These are phyloP conservation scores for Friedmanniomyces simplex DNA, from an alignment of 495 filamentous ascomycete genomes.

Conservation along the genomic window DNA sequence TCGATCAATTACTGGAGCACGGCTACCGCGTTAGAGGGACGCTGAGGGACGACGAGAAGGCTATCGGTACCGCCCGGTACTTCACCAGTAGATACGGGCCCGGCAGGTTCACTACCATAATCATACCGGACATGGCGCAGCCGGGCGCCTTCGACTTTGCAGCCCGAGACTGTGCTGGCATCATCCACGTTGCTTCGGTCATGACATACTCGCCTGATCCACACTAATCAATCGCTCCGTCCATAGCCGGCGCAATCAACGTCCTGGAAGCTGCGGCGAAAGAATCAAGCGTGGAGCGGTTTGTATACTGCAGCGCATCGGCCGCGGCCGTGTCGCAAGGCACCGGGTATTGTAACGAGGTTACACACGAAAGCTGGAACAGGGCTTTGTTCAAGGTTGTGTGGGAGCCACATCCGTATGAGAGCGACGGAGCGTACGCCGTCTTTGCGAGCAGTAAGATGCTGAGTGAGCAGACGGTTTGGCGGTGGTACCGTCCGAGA, in stretches of 20 bases:
- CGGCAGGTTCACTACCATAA: constrained; percentile 31
- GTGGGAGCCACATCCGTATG: constrained; percentile 34
- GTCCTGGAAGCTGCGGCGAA: constrained; percentile 37
- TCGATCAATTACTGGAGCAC: constrained; percentile 38
- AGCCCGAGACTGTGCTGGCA: constrained; percentile 20
- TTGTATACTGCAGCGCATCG: constrained; percentile 33
- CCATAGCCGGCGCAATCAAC: constrained; percentile 31
- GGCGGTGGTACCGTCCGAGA: constrained; percentile 14
- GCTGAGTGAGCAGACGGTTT: constrained; percentile 17
- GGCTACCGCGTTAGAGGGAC: constrained; percentile 47
- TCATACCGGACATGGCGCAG: constrained; percentile 33
- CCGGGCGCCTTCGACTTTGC: constrained; percentile 34
- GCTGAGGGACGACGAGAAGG: constrained; percentile 34
- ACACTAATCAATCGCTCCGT: constrained; percentile 14
- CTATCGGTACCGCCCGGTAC: constrained; percentile 32
- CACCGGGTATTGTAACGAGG: constrained; percentile 19
- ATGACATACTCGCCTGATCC: constrained; percentile 10
- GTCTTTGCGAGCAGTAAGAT: constrained; percentile 22
- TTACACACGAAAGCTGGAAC: constrained; percentile 41
- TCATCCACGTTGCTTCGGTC: constrained; percentile 15
- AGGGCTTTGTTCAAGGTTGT: constrained; percentile 34
- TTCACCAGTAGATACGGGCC: constrained; percentile 36
- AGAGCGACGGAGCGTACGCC: constrained; percentile 21
- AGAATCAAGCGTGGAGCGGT: constrained; percentile 36
- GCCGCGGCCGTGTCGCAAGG: constrained; percentile 16